phyloP scores from a whole-genome alignment of 140 eudicot genomes.

The Anethum foeniculum region DNA sequence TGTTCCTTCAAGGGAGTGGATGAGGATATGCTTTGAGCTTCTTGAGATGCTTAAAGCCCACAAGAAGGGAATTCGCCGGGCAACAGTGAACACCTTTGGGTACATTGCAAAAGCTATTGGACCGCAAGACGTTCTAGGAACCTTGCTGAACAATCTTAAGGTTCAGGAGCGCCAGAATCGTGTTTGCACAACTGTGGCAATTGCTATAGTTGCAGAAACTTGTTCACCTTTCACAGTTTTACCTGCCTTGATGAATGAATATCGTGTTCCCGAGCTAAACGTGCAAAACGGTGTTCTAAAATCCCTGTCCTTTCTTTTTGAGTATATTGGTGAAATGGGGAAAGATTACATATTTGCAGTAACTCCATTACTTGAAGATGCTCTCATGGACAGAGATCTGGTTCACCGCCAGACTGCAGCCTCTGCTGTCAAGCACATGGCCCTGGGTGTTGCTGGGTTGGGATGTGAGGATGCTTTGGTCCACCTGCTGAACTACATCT shows the following conservation, averaged over 20 bases:
- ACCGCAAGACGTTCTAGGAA: constrained; percentile 87
- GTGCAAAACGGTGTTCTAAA: constrained; percentile 89
- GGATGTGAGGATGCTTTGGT: constrained; percentile 91
- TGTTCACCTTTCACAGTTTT: constrained; percentile 88
- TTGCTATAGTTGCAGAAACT: constrained; percentile 92
- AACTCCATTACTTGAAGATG: constrained; percentile 86
- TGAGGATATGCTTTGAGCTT: constrained; percentile 95
- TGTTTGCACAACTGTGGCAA: constrained; percentile 94
- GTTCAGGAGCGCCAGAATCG: constrained; percentile 96
- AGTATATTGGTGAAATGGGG: constrained; percentile 95
- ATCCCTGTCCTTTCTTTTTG: constrained; percentile 69
- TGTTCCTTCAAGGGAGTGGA: constrained; percentile 95
- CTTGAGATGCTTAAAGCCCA: constrained; percentile 97
- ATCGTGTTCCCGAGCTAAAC: constrained; percentile 88
- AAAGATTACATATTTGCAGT: constrained; percentile 86
- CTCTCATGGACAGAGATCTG: constrained; percentile 79
- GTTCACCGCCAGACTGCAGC: constrained; percentile 90
- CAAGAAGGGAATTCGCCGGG: constrained; percentile 88
- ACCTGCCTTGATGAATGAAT: constrained; percentile 91
- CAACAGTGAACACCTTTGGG: constrained; percentile 91
- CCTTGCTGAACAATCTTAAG: constrained; percentile 75
- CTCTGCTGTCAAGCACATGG: constrained; percentile 88
- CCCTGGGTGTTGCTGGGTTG: constrained; percentile 86
- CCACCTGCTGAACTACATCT: constrained; percentile 72
- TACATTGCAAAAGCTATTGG: constrained; percentile 96